Conservation (phyloP, 352 stramenopile species). For the Phytophthora hibernalis region DNA sequence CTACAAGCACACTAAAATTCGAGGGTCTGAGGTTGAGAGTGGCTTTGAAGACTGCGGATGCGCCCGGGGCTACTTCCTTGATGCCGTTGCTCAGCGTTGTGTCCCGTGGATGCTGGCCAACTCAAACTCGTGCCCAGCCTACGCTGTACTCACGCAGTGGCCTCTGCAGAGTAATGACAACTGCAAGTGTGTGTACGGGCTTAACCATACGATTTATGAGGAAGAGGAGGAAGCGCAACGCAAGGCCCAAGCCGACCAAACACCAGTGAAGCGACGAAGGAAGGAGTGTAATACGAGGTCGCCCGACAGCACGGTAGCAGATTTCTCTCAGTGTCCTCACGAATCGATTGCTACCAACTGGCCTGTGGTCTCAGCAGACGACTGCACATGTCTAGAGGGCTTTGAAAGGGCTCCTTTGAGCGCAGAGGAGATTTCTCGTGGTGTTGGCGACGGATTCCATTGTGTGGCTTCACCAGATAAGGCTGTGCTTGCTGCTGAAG, state of each 20-base stretch:
- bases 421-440: constrained; percentile 36
- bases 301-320: constrained; percentile 15
- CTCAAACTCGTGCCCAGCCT: constrained; percentile 66
- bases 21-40: constrained; percentile 42
- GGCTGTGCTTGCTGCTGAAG: constrained; percentile 44
- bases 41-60: constrained; percentile 76
- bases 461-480: constrained; percentile 38
- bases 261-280: constrained; percentile 20
- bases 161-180: constrained; percentile 78
- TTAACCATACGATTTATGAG: constrained; percentile 37
- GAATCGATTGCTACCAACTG: constrained; percentile 60
- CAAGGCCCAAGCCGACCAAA: constrained; percentile 24
- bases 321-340: constrained; percentile 54
- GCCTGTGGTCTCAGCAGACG: constrained; percentile 45
- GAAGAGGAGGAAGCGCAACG: constrained; percentile 22
- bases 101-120: constrained; percentile 76
- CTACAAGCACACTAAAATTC: constrained; percentile 37
- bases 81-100: constrained; percentile 57
- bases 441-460: constrained; percentile 50
- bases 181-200: constrained; percentile 76
- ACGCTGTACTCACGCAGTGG: constrained; percentile 73
- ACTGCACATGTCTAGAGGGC: constrained; percentile 59
- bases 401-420: constrained; percentile 45
- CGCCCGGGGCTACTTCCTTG: constrained; percentile 71
- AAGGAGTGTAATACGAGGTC: constrained; percentile 49